phyloP scores from a whole-genome alignment of 139 green algal species.

The Eudorina sp. region DNA sequence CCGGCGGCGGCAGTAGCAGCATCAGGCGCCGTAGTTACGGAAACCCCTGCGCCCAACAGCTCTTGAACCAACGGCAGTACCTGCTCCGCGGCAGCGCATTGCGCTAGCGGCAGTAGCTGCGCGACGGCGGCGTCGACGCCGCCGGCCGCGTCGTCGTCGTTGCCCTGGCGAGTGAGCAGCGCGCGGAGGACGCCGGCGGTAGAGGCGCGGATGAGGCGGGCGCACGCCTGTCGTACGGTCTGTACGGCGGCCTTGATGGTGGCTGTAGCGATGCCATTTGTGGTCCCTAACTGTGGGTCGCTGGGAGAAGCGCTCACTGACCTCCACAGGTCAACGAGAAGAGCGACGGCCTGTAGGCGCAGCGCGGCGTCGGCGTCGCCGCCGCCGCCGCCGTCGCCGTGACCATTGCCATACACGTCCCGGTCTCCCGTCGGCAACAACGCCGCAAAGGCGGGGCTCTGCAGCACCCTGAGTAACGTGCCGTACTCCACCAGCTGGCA shows the following conservation, averaged over 20 bases:
- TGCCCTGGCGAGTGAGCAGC: background rate
- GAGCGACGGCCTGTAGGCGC: too few species aligned
- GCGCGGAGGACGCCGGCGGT: background rate
- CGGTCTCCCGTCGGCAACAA: background rate
- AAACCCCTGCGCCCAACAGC: too few species aligned
- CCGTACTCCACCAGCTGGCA: background rate
- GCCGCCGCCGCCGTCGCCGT: background rate
- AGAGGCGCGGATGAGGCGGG: background rate
- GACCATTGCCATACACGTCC: background rate
- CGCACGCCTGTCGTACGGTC: background rate
- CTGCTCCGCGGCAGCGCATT: background rate
- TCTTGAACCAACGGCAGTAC: slow-evolving; percentile 9
- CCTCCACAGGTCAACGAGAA: too few species aligned
- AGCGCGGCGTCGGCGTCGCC: background rate
- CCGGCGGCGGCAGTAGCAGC: background rate
- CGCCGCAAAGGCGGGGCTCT: background rate
- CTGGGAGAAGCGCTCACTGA: too few species aligned
- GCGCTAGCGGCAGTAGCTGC: slow-evolving; percentile 6
- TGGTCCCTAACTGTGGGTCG: too few species aligned
- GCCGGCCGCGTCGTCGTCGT: background rate
- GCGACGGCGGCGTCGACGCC: background rate
- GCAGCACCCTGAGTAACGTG: background rate
- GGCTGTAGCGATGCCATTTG: too few species aligned
- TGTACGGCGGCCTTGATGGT: too few species aligned
- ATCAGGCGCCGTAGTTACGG: background rate